phyloP scores from a whole-genome alignment of 192 early-diverging fungal genomes.

The Chytriomyces sp. region DNA sequence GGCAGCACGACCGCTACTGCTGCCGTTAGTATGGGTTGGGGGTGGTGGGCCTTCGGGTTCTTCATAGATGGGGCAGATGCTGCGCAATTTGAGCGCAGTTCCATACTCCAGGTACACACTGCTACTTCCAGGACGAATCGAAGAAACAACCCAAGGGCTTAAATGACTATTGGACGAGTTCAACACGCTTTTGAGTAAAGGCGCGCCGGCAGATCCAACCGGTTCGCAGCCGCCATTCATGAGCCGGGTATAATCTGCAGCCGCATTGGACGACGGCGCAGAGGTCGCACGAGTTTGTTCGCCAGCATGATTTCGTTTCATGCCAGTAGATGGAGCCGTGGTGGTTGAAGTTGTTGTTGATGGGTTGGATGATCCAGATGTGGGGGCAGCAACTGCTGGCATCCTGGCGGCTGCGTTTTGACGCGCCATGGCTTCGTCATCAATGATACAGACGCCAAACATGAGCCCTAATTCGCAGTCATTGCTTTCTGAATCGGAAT shows the following conservation, averaged over 20 bases:
- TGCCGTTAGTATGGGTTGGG: not conserved
- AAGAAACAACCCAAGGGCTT: slow-evolving; percentile 16
- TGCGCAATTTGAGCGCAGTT: slow-evolving; percentile 25
- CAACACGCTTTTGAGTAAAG: not conserved
- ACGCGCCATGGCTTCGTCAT: not conserved
- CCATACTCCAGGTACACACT: slow-evolving; percentile 25
- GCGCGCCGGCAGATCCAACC: not conserved
- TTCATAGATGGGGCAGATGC: slow-evolving; percentile 22
- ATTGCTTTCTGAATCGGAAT: not conserved
- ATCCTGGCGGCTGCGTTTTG: not conserved
- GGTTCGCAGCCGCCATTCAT: no score
- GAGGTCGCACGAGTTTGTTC: not conserved
- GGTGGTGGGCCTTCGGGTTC: not conserved
- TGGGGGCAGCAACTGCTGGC: no score
- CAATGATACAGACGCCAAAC: not conserved
- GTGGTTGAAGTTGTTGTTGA: no score
- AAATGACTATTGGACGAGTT: not conserved
- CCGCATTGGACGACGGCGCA: not conserved
- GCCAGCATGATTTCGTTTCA: not conserved
- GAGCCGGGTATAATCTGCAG: not conserved
- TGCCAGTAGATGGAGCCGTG: not conserved
- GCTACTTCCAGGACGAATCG: slow-evolving; percentile 2
- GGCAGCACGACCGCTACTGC: not conserved
- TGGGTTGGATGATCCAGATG: no score
- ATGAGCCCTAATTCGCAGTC: not conserved